phyloP scores from a whole-genome alignment of 192 early-diverging fungal genomes.

The Rhizophlyctis rosea region DNA sequence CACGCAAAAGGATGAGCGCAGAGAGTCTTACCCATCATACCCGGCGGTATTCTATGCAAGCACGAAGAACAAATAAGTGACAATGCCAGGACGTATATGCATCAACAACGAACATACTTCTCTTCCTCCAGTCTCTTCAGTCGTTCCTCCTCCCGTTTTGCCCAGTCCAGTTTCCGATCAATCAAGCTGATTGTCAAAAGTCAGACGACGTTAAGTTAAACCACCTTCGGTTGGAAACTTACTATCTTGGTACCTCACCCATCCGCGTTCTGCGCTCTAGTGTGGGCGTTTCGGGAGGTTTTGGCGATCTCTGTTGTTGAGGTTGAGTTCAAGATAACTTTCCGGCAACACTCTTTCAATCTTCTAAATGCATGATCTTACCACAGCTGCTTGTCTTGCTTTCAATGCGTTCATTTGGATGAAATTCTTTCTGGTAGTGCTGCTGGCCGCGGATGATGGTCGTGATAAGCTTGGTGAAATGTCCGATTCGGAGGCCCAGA shows the following conservation, averaged over 20 bases:
- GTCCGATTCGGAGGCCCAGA: neutral
- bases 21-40: constrained; percentile 41
- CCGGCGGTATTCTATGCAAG: constrained; percentile 39
- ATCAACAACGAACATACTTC: constrained; percentile 28
- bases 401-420: constrained; percentile 40
- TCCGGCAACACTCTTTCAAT: no score
- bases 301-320: constrained; percentile 6
- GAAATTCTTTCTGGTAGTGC: constrained; percentile 45
- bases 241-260: constrained; percentile 58
- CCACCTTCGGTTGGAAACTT: neutral
- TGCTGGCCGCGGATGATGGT: constrained; percentile 42
- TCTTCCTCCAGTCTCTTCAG: constrained; percentile 35
- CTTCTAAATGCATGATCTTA: no score
- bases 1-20: no score
- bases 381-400: constrained; percentile 24
- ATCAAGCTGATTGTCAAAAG: constrained; percentile 37
- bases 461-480: constrained; percentile 20
- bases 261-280: constrained; percentile 25
- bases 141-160: constrained; percentile 44
- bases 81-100: neutral
- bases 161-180: constrained; percentile 56
- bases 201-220: neutral
- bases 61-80: neutral
- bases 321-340: no score
- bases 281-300: constrained; percentile 16